Evolutionary conservation across 768 basidiomycete genomes (phyloP).

Genomic region (Termitomyces eurrhizus): DNA sequence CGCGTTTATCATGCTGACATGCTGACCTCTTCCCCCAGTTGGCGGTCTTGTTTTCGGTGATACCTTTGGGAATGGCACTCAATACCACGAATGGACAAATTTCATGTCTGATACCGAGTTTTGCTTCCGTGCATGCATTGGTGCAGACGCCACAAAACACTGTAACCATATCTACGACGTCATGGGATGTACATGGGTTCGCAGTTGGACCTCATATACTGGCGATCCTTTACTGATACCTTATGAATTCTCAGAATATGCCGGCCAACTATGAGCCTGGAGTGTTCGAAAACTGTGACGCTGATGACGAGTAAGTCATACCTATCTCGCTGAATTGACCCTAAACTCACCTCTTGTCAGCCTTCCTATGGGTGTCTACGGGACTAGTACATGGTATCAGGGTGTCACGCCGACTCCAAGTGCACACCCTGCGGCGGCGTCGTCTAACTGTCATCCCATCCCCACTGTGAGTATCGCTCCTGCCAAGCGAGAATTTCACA

Average conservation of each 20-base stretch:
- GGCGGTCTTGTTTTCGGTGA: slow-evolving; percentile 72
- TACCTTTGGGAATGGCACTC: slow-evolving; percentile 41
- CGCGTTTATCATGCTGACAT: neutral
- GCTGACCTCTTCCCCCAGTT: slow-evolving; percentile 28
- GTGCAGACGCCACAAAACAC: slow-evolving; percentile 47
- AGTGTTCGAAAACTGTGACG: slow-evolving; percentile 63
- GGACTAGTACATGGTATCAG: slow-evolving; percentile 67
- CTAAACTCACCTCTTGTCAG: slow-evolving; percentile 18
- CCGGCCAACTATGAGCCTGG: slow-evolving; percentile 62
- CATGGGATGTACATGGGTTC: slow-evolving; percentile 54
- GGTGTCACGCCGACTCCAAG: slow-evolving; percentile 52
- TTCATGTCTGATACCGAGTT: slow-evolving; percentile 53
- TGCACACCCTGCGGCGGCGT: slow-evolving; percentile 54
- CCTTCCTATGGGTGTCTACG: slow-evolving; percentile 69
- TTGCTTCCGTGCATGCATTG: slow-evolving; percentile 44
- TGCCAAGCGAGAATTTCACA: neutral
- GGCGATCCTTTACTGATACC: neutral
- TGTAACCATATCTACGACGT: slow-evolving; percentile 82
- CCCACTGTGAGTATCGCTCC: slow-evolving; percentile 31
- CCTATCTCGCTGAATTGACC: neutral
- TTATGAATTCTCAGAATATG: slow-evolving; percentile 50
- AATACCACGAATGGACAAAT: slow-evolving; percentile 83
- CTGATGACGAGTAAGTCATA: slow-evolving; percentile 42
- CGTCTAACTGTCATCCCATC: slow-evolving; percentile 56
- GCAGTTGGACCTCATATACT: slow-evolving; percentile 4